phyloP scores from a whole-genome alignment of 192 early-diverging fungal genomes.

The Linnemannia exigua region DNA sequence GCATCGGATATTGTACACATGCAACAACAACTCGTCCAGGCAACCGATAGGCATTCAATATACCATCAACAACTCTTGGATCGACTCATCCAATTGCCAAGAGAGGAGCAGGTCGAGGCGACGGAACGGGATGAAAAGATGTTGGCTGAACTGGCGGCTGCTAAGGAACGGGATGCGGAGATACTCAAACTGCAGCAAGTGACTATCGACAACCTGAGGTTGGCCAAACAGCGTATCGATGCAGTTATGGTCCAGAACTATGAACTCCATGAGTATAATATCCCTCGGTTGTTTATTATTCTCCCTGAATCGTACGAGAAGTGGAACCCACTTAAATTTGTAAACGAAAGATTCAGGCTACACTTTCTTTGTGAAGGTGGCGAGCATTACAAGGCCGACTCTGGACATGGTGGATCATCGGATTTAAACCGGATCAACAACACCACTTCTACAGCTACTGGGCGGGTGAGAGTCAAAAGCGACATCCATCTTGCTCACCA shows the following conservation, averaged over 20 bases:
- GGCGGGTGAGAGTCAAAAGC: too few species aligned
- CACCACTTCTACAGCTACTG: too few species aligned
- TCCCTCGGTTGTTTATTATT: constrained; percentile 23
- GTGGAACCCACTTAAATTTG: constrained; percentile 2
- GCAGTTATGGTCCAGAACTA: constrained; percentile 25
- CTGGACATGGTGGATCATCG: not conserved
- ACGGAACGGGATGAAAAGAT: not conserved
- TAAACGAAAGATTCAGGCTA: constrained; percentile 8
- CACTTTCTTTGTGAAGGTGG: constrained; percentile 29
- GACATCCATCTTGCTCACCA: too few species aligned
- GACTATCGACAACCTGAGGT: not conserved
- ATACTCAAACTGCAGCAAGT: constrained; percentile 2
- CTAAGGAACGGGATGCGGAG: not conserved
- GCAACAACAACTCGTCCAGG: not conserved
- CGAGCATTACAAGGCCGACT: constrained; percentile 13
- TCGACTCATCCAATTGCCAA: not conserved
- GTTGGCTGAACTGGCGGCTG: not conserved
- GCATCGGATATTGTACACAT: not conserved
- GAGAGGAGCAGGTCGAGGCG: not conserved
- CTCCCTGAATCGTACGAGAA: not conserved
- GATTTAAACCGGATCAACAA: not conserved
- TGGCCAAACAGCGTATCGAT: not conserved
- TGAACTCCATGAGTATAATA: constrained; percentile 28
- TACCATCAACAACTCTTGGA: not conserved
- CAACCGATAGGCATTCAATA: not conserved